Evolutionary conservation across 1,284 basidiomycete species (phyloP).

Genomic region (Earliella scabrosa): DNA sequence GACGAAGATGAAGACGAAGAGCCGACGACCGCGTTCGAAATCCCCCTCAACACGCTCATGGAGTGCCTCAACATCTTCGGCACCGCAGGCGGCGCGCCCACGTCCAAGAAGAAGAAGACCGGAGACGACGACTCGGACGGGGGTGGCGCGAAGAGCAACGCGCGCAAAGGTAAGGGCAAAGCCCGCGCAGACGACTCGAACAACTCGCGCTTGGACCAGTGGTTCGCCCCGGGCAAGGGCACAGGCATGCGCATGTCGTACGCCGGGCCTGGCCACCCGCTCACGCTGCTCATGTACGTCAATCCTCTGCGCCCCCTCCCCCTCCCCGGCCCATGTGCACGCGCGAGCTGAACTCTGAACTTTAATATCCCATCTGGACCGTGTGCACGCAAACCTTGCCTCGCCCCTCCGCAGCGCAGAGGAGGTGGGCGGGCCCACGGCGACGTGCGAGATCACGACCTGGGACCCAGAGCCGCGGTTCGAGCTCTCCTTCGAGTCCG

Average conservation of each 20-base stretch:
- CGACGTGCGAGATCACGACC: constrained; percentile 87
- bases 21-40: constrained; percentile 69
- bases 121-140: constrained; percentile 19
- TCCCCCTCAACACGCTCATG: constrained; percentile 81
- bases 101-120: constrained; percentile 49
- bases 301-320: too few species aligned
- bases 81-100: constrained; percentile 56
- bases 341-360: constrained; percentile 1
- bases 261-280: constrained; percentile 77
- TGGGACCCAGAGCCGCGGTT: constrained; percentile 84
- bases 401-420: constrained; percentile 71
- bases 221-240: constrained; percentile 61
- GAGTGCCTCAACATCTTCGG: constrained; percentile 95
- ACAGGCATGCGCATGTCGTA: constrained; percentile 90
- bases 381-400: too few species aligned
- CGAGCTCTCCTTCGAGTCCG: constrained; percentile 79
- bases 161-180: constrained; percentile 47
- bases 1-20: constrained; percentile 37
- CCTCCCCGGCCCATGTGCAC: constrained; percentile 7
- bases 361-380: too few species aligned
- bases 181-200: constrained; percentile 45
- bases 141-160: constrained; percentile 7
- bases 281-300: constrained; percentile 81
- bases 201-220: constrained; percentile 50
- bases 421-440: constrained; percentile 82